Base-by-base conservation (phyloP, 495 filamentous ascomycete genomes). In the Amniculicola lignicola region DNA sequence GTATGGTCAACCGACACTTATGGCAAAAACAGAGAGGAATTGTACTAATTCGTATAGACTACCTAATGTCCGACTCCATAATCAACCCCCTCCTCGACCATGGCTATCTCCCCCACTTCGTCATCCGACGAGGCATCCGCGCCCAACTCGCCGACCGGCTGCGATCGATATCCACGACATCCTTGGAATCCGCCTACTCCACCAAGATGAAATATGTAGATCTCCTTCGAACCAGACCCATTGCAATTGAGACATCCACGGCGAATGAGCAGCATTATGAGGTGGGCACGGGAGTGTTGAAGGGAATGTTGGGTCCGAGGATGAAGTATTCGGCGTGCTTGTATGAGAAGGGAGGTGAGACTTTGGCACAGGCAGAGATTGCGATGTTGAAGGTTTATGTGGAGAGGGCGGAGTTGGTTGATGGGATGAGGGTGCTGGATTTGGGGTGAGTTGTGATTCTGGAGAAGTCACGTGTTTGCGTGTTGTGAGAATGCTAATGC, bases 251-350 rank as follows among this genome's bases (percentile, higher is more conserved):
- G 67, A 82, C 80, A 2, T 74, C 72, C 2, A 64, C 73, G 3
- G 81, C 82, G 16, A 86, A 85, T 65, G 61, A 77, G 48, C 81
- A 85, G 72, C 83, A 86, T 65, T 86, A 86, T 64, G 82, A 85
- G 69, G 81, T 86, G 24, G 79, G 77, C 12, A 82, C 81, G 2
- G 78, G 77, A 4, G 75, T 84, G 48, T 70, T 85, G 21, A 57
- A 59, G 14, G 76, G 73, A 29, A 77, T 72, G 50, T 69, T 87
- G 4, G 84, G 84, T 2, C 79, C 79, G 12, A 69, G 81, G 48
- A 85, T 84, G 77, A 85, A 86, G 73, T 86, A 84, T 55, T 80
- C 75, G 19, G 75, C 68, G 44, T 79, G 75, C 56, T 69, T 83
- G 63, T 86, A 84, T 67, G 74, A 75, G 9, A 77, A 70, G 48